These are phyloP conservation scores for Biscutella auriculata DNA, from an alignment of 441 rosid species.

Conservation along the genomic window DNA sequence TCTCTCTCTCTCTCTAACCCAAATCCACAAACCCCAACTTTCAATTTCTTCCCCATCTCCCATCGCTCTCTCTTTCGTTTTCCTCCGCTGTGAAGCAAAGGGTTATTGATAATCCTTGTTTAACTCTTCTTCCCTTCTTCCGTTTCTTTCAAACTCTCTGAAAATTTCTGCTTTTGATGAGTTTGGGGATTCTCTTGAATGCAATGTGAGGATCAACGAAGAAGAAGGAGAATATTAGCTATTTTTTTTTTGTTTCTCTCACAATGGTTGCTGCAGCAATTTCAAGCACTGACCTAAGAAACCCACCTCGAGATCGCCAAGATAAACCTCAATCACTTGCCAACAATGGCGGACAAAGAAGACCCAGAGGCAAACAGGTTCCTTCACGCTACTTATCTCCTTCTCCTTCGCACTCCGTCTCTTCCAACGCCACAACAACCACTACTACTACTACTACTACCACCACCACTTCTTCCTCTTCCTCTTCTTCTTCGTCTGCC, in stretches of 20 bases:
- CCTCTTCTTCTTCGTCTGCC: constrained; percentile 28
- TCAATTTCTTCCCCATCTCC: constrained; percentile 21
- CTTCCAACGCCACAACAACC: constrained; percentile 14
- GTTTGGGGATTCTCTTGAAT: constrained; percentile 2
- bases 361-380: constrained; percentile 51
- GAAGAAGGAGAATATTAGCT: not conserved
- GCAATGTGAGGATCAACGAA: constrained; percentile 21
- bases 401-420: constrained; percentile 42
- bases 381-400: constrained; percentile 79
- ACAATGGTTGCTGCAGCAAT: too few relatives aligned
- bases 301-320: constrained; percentile 16
- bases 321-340: constrained; percentile 12
- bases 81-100: constrained; percentile 8
- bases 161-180: not conserved
- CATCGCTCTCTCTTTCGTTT: constrained; percentile 13
- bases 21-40: constrained; percentile 27
- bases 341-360: constrained; percentile 23
- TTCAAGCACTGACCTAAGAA: constrained; percentile 12
- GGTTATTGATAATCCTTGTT: not conserved
- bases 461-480: constrained; percentile 20
- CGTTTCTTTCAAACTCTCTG: constrained; percentile 1
- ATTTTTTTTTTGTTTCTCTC: too few relatives aligned
- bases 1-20: too few relatives aligned
- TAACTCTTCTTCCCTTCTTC: not conserved
- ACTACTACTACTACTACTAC: constrained; percentile 19